Evolutionary conservation across 2,329 filamentous ascomycete species (phyloP), one percentile per base, ranked within the genome.

Genomic region (Arthrobotrys entomopaga): DNA sequence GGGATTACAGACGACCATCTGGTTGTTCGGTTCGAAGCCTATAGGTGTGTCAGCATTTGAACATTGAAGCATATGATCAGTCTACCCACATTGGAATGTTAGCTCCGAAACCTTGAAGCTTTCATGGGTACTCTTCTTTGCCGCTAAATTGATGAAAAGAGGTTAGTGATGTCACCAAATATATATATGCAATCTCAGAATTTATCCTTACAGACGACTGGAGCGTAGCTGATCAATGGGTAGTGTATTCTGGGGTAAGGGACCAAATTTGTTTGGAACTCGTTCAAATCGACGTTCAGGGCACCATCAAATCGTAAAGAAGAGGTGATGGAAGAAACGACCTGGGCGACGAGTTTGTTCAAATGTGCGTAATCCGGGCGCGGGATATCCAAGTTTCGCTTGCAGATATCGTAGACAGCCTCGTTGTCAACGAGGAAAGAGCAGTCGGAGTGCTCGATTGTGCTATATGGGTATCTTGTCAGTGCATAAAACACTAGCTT

Each of bases 51-150:
- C 63, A 74, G 70, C 19, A 42, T 59, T 2, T 15, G 3, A 24
- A 29, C 13, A 49, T 50, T 16, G 13, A 5, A 34, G 3, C 24
- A 43, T 16, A 24, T 10, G 13, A 13, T 42, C 11, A 7, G n/a
- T 38, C 7, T 20, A 80, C 81, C 59, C 83, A 88, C 87, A 88
- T 80, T 89, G 87, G 79, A 88, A 85, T 76, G 88, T 89, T 77
- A 90, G 82, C 76, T 95, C 92, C 76, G 88, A 86, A 65, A 93
- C 89, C 85, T 92, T 92, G 88, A 93, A 93, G 85, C 90, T 92
- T 85, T 95, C 91, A 81, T 95, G 91, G 54, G 89, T 87, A 82
- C 90, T 92, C 87, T 91, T 91, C 84, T 87, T 85, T 71, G 88
- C 87, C 29, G 70, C 70, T 74, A 53, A 8, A 46, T 13, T n/a